A percentile compares a stretch with the other conserved stretches of the same genome.
phyloP scores from a whole-genome alignment of 768 basidiomycete species.

The Tricholoma terreum region DNA sequence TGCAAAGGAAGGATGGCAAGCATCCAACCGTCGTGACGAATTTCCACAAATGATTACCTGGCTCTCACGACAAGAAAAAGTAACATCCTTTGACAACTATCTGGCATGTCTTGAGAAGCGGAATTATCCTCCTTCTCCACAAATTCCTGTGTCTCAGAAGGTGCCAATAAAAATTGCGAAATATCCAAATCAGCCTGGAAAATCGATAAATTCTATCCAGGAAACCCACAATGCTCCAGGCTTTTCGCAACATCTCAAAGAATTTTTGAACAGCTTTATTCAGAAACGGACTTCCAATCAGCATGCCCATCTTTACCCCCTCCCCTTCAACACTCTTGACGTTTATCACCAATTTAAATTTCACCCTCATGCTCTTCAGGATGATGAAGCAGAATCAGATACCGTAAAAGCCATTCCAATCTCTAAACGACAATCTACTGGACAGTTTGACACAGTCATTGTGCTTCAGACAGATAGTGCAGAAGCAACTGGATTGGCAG shows the following conservation, averaged over 20 bases:
- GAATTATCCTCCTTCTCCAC: too few relatives aligned
- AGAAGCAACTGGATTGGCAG: not conserved
- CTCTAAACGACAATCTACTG: not conserved
- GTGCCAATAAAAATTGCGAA: too few relatives aligned
- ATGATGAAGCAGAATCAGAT: not conserved
- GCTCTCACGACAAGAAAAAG: not conserved
- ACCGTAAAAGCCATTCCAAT: constrained; percentile 2
- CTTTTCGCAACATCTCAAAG: too few relatives aligned
- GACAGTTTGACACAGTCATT: not conserved
- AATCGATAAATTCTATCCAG: too few relatives aligned
- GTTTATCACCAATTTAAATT: constrained; percentile 2
- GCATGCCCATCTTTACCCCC: not conserved
- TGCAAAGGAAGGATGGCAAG: constrained; percentile 37
- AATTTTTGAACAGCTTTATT: not conserved
- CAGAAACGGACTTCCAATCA: not conserved
- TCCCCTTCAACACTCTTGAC: not conserved
- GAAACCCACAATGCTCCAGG: too few relatives aligned
- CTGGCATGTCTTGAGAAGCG: too few relatives aligned
- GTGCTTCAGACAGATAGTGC: not conserved
- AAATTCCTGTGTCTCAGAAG: too few relatives aligned
- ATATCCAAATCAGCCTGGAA: too few relatives aligned
- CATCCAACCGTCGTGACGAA: too few relatives aligned
- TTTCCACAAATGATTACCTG: too few relatives aligned
- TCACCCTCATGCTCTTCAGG: not conserved
- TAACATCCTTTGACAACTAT: not conserved